These are phyloP conservation scores for Elongisporangium anandrum DNA, from an alignment of 352 stramenopile genomes.

Conservation along the genomic window DNA sequence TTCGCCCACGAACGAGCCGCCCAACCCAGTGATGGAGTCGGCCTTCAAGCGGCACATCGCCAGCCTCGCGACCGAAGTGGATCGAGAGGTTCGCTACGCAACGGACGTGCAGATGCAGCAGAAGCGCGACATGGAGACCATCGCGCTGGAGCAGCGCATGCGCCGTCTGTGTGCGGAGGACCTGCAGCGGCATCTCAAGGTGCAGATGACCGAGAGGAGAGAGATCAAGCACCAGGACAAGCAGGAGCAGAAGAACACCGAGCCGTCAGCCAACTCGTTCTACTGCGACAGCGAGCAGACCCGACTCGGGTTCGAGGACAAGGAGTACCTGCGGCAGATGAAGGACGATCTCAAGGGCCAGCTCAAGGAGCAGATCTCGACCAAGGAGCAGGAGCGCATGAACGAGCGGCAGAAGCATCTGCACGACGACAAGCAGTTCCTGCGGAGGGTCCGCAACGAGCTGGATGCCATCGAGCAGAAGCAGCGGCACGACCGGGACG, in stretches of 20 bases:
- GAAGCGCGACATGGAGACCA: constrained; percentile 42
- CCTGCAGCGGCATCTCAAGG: constrained; percentile 45
- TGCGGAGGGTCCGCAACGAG: constrained; percentile 48
- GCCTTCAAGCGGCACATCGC: constrained; percentile 58
- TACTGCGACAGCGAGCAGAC: constrained; percentile 52
- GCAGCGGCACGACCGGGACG: constrained; percentile 40
- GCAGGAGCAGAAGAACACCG: constrained; percentile 21
- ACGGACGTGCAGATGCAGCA: constrained; percentile 52
- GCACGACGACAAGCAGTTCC: constrained; percentile 50
- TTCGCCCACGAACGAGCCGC: constrained; percentile 22
- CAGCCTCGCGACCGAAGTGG: constrained; percentile 42
- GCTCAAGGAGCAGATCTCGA: constrained; percentile 52
- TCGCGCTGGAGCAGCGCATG: constrained; percentile 45
- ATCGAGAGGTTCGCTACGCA: constrained; percentile 53
- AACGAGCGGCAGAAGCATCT: constrained; percentile 32
- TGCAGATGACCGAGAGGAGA: constrained; percentile 47
- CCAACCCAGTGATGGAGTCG: constrained; percentile 48
- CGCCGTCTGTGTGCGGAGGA: constrained; percentile 42
- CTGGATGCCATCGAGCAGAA: constrained; percentile 64
- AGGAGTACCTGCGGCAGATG: constrained; percentile 27
- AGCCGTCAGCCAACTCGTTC: constrained; percentile 49
- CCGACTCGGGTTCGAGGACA: constrained; percentile 45
- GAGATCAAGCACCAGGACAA: constrained; percentile 22
- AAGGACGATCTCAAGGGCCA: constrained; percentile 54
- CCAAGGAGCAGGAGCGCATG: constrained; percentile 42